A percentile compares a stretch with the other conserved stretches of the same genome.
These are phyloP conservation scores for Aspergillus biplanus DNA, from an alignment of 495 filamentous ascomycete genomes.

Conservation along the genomic window DNA sequence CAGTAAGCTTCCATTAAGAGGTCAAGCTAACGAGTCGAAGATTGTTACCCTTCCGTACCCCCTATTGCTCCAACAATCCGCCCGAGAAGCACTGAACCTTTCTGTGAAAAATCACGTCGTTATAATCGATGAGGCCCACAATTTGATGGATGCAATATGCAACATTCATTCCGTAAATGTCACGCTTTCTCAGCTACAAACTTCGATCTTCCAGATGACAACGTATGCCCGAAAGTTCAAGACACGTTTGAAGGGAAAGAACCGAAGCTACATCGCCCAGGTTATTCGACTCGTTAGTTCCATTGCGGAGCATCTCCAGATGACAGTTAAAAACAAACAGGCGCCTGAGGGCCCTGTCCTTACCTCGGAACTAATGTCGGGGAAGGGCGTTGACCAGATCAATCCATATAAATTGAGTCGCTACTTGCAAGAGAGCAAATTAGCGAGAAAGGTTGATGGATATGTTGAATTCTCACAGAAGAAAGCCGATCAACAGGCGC, in stretches of 20 bases:
- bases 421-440: conserved; percentile 89
- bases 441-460: conserved; percentile 92
- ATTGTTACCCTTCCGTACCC: conserved; percentile 95
- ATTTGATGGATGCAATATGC: conserved; percentile 92
- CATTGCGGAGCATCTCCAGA: conserved; percentile 63
- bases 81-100: conserved; percentile 83
- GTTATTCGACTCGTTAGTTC: conserved; percentile 79
- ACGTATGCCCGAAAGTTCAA: conserved; percentile 86
- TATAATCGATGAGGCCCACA: conserved; percentile 96
- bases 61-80: conserved; percentile 83
- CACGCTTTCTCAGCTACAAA: conserved; percentile 69
- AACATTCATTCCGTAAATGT: conserved; percentile 83
- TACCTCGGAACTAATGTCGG: conserved; percentile 69
- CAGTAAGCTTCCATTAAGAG: neutral
- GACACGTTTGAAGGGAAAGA: conserved; percentile 87
- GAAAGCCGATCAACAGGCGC: conserved; percentile 31
- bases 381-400: conserved; percentile 92
- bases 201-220: conserved; percentile 71
- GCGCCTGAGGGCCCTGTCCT: conserved; percentile 66
- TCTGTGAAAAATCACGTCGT: conserved; percentile 86
- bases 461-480: conserved; percentile 69
- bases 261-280: conserved; percentile 89
- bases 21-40: conserved; percentile 45
- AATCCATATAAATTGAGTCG: conserved; percentile 85
- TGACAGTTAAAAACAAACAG: conserved; percentile 48